These are phyloP conservation scores for Senna siamea DNA, from an alignment of 306 rosid genomes.

Conservation along the genomic window DNA sequence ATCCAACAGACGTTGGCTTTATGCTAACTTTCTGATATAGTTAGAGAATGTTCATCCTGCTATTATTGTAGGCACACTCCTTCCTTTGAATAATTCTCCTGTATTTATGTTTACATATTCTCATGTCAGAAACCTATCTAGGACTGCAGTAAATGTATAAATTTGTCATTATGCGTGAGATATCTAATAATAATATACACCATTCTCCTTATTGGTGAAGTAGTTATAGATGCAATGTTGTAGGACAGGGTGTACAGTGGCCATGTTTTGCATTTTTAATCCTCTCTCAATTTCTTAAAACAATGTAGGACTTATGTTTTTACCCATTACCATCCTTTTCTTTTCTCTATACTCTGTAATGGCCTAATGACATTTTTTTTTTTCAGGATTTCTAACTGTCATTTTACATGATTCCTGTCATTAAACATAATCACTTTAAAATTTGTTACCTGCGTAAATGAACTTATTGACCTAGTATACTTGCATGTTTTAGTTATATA, in stretches of 20 bases:
- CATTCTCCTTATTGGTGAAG: not conserved
- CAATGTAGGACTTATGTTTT: not conserved
- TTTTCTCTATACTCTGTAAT: not conserved
- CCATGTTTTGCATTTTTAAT: not conserved
- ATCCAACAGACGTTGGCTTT: not conserved
- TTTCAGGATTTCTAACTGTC: not conserved
- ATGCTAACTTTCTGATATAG: not conserved
- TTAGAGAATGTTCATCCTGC: not conserved
- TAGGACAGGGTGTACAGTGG: not conserved
- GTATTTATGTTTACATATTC: not conserved
- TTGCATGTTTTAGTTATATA: not conserved
- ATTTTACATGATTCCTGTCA: not conserved
- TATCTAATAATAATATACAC: not conserved
- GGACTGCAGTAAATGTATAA: not conserved
- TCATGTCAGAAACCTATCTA: not conserved
- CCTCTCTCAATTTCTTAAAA: not conserved
- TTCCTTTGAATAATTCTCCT: not conserved
- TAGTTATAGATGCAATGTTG: not conserved
- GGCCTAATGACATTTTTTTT: not conserved
- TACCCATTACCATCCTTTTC: not conserved
- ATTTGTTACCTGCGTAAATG: not conserved
- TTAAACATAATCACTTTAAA: not conserved
- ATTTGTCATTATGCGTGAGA: not conserved
- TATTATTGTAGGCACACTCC: not conserved
- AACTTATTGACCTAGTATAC: not conserved